Percentiles rank a stretch among this genome's conserved stretches.
These are phyloP conservation scores for Trichoderma hamatum DNA, from an alignment of 2,329 filamentous ascomycete genomes.

Conservation along the genomic window DNA sequence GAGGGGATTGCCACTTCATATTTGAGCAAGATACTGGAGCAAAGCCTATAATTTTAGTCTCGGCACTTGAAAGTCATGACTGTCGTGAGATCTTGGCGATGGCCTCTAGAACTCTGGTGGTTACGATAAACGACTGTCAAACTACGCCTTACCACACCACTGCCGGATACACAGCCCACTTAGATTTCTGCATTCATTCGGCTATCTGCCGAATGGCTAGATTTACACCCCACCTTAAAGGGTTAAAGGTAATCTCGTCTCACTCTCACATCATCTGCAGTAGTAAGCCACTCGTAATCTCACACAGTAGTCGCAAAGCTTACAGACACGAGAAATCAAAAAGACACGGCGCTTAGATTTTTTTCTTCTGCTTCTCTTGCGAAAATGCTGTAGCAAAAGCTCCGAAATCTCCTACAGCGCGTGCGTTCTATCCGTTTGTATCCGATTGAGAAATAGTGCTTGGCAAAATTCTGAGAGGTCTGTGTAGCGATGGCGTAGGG, in stretches of 20 bases:
- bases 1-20: background rate
- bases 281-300: background rate
- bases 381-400: background rate
- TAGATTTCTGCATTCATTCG: background rate
- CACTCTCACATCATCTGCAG: background rate
- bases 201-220: background rate
- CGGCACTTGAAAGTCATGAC: background rate
- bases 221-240: background rate
- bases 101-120: background rate
- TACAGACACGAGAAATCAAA: background rate
- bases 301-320: background rate
- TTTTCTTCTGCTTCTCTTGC: background rate
- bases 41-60: background rate
- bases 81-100: background rate
- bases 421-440: background rate
- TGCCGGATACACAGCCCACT: background rate
- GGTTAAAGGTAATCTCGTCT: background rate
- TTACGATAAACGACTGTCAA: background rate
- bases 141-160: background rate
- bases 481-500: background rate
- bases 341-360: background rate
- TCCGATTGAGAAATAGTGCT: background rate
- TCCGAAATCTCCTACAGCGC: background rate
- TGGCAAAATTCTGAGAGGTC: background rate
- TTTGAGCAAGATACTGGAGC: background rate